Evolutionary conservation across 1,139 yeast genomes (phyloP).

Genomic region (Taiozyma onychis): DNA sequence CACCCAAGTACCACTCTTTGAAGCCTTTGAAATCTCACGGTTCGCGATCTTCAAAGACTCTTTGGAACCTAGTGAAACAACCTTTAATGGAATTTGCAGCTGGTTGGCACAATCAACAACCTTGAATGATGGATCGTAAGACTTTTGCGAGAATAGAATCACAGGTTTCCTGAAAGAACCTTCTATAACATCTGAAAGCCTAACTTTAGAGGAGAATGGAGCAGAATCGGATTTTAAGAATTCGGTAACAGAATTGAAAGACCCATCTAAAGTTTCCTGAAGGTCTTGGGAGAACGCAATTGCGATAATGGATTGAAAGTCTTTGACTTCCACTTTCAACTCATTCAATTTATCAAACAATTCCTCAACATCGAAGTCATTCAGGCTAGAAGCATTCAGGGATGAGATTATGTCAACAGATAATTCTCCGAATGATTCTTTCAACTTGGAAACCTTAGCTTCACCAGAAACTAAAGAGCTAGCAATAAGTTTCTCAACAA

Average conservation of each 20-base stretch:
- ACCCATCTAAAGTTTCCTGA: not conserved
- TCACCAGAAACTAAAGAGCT: constrained; percentile 4
- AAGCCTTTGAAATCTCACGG: constrained; percentile 41
- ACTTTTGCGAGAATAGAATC: constrained; percentile 53
- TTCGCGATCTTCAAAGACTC: constrained; percentile 61
- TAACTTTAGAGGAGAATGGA: constrained; percentile 16
- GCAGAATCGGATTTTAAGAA: constrained; percentile 12
- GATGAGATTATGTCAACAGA: constrained; percentile 1
- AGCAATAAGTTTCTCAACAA: not conserved
- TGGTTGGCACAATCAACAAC: constrained; percentile 41
- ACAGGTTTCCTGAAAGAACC: constrained; percentile 22
- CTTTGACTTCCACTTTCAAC: not conserved
- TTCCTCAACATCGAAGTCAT: not conserved
- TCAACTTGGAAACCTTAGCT: not conserved
- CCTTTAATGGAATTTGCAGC: constrained; percentile 15
- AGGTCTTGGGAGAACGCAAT: not conserved
- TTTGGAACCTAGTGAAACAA: constrained; percentile 68
- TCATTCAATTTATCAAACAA: not conserved
- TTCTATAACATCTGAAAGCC: constrained; percentile 8
- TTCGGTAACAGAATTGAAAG: not conserved
- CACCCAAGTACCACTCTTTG: constrained; percentile 56
- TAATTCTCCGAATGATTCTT: constrained; percentile 9
- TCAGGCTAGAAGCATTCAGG: not conserved
- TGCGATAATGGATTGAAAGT: not conserved
- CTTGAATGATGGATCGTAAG: constrained; percentile 61